Percentiles rank a stretch among this genome's conserved stretches.
These are phyloP conservation scores for Linaria vulgaris DNA, from an alignment of 257 asterid species.

Conservation along the genomic window DNA sequence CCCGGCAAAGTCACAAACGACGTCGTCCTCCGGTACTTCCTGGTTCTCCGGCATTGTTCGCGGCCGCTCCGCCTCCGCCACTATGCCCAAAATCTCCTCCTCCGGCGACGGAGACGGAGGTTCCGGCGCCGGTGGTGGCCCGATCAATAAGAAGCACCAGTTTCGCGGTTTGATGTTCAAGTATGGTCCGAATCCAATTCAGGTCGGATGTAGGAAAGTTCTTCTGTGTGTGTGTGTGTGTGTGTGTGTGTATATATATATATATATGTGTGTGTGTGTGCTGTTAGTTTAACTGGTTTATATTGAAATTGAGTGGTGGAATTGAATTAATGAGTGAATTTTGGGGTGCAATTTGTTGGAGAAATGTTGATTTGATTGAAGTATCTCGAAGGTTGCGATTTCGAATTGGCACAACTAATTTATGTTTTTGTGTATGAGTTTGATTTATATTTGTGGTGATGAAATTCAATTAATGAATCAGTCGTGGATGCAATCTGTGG, in stretches of 20 bases:
- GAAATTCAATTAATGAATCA: too few species aligned
- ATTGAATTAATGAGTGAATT: constrained; percentile 10
- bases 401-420: constrained; percentile 16
- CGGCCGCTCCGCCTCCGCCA: constrained; percentile 45
- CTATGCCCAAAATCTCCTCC: constrained; percentile 31
- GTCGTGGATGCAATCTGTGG: too few species aligned
- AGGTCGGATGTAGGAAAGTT: constrained; percentile 27
- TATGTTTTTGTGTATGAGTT: too few species aligned
- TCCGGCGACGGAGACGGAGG: constrained; percentile 11
- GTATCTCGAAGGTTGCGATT: constrained; percentile 28
- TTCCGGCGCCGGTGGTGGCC: constrained; percentile 32
- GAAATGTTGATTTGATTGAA: not conserved
- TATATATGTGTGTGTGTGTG: too few species aligned
- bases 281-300: too few species aligned
- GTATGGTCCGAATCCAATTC: constrained; percentile 59
- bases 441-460: too few species aligned
- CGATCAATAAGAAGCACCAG: constrained; percentile 45
- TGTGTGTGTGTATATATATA: too few species aligned
- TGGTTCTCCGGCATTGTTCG: constrained; percentile 69
- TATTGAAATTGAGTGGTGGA: not conserved
- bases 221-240: not conserved
- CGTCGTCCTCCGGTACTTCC: constrained; percentile 38
- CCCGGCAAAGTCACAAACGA: constrained; percentile 25
- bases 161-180: constrained; percentile 56
- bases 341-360: not conserved